These are phyloP conservation scores for Rhodamnia rubescens DNA, from an alignment of 345 rosid species.

Conservation along the genomic window DNA sequence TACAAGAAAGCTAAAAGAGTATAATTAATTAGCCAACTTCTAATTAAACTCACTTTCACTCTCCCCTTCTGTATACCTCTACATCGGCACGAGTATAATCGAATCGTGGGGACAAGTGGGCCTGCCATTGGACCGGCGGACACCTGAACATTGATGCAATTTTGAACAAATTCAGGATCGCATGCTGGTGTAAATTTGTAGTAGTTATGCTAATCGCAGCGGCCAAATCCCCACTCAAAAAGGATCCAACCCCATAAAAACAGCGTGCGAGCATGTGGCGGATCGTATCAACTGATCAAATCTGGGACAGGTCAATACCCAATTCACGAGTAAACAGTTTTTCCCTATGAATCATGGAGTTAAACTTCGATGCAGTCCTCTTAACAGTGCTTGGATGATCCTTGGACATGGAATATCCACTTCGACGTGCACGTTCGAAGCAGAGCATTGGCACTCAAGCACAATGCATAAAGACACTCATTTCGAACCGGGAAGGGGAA, in stretches of 20 bases:
- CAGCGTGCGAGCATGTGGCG: neutral
- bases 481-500: neutral
- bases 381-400: neutral
- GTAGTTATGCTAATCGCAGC: too few relatives aligned
- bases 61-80: neutral
- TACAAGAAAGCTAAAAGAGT: neutral
- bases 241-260: neutral
- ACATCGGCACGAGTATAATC: constrained; percentile 12
- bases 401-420: neutral
- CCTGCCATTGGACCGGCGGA: constrained; percentile 35
- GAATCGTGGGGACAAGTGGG: constrained; percentile 49
- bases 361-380: neutral
- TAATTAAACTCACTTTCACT: neutral
- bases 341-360: neutral
- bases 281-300: neutral
- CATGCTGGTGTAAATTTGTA: neutral
- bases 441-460: neutral
- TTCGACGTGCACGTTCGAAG: neutral
- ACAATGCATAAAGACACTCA: neutral
- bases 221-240: neutral
- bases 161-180: neutral
- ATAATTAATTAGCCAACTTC: neutral
- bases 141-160: neutral
- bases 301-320: too few relatives aligned
- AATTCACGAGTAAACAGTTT: neutral